Percentiles rank a stretch among this genome's conserved stretches.
phyloP scores from a whole-genome alignment of 202 grass and related monocot genomes.

The Bolboschoenoplectus hybrid region DNA sequence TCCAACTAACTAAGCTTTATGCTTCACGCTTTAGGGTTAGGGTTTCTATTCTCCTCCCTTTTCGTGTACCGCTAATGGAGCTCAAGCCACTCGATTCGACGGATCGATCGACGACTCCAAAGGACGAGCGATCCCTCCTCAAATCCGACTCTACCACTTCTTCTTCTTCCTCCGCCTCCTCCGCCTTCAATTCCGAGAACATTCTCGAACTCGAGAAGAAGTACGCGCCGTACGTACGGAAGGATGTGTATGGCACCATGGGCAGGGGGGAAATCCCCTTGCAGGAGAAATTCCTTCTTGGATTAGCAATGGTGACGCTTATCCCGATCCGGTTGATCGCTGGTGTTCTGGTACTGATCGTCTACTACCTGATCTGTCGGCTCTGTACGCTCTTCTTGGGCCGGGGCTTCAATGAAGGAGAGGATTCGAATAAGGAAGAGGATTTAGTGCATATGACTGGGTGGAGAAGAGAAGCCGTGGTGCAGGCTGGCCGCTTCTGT shows the following conservation, averaged over 20 bases:
- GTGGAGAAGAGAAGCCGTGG: conserved; percentile 57
- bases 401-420: conserved; percentile 40
- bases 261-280: conserved; percentile 49
- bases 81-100: conserved; percentile 10
- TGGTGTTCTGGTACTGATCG: conserved; percentile 55
- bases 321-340: conserved; percentile 58
- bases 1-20: not conserved
- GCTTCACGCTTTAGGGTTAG: no score
- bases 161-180: conserved; percentile 24
- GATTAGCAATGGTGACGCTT: conserved; percentile 47
- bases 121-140: conserved; percentile 37
- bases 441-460: conserved; percentile 60
- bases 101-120: not conserved
- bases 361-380: conserved; percentile 75
- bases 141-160: conserved; percentile 49
- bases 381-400: conserved; percentile 63
- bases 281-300: conserved; percentile 47
- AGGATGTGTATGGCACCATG: conserved; percentile 74
- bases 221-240: conserved; percentile 72
- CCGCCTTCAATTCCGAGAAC: conserved; percentile 23
- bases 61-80: not conserved
- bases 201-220: conserved; percentile 65
- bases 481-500: conserved; percentile 52
- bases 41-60: no score
- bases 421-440: conserved; percentile 41